phyloP scores from a whole-genome alignment of 2,329 filamentous ascomycete species.

The Cordyceps militaris region DNA sequence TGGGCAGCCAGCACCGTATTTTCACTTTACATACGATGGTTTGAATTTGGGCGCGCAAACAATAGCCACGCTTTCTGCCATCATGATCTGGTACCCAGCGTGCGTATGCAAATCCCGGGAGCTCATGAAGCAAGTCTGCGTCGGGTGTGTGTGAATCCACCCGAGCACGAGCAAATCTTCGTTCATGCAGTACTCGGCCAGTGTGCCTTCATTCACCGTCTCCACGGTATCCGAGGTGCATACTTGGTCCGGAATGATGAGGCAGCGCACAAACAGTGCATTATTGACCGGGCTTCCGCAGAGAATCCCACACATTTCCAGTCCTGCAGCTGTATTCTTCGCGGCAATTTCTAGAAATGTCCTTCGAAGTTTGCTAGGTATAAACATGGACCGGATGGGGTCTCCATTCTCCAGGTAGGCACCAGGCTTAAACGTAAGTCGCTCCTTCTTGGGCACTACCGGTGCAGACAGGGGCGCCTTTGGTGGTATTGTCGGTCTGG shows the following conservation, averaged over 20 bases:
- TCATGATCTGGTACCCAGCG: conserved; percentile 89
- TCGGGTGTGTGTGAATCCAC: conserved; percentile 98
- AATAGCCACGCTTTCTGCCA: conserved; percentile 92
- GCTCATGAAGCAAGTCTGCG: conserved; percentile 97
- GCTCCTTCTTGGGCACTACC: conserved; percentile 39
- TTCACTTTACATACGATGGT: conserved; percentile 54
- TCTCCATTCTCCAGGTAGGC: conserved; percentile 86
- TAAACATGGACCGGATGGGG: conserved; percentile 78
- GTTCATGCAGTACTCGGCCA: conserved; percentile 84
- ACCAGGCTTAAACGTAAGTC: conserved; percentile 64
- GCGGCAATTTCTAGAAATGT: conserved; percentile 68
- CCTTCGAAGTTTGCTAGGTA: conserved; percentile 67
- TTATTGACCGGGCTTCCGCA: conserved; percentile 89
- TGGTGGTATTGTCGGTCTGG: background rate
- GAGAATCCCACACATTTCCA: conserved; percentile 93
- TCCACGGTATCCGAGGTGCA: conserved; percentile 92
- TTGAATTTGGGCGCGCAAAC: conserved; percentile 82
- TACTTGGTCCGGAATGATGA: conserved; percentile 86
- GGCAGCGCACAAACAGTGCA: conserved; percentile 80
- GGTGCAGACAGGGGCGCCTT: conserved; percentile 16
- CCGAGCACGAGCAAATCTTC: conserved; percentile 81
- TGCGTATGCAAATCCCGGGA: conserved; percentile 91
- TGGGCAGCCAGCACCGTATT: background rate
- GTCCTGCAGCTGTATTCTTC: conserved; percentile 69
- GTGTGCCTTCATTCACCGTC: conserved; percentile 74